Base-by-base conservation (phyloP, 805 yeast genomes). In the Monosporozyma servazzii region DNA sequence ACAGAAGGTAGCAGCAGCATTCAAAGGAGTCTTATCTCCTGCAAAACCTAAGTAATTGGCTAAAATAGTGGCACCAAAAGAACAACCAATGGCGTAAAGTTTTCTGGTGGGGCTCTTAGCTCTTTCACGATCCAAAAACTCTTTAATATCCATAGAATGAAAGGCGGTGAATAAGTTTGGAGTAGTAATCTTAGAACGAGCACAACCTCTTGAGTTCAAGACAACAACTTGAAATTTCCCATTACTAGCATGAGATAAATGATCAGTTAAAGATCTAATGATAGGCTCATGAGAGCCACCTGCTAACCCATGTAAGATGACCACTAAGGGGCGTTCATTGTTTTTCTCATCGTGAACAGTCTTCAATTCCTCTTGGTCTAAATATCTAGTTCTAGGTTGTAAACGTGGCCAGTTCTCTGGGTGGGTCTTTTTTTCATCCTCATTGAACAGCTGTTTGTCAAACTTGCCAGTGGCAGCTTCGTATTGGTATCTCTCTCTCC, bases 281-380 rank as follows among this genome's bases (percentile, higher is more conserved):
- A 82, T 82, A 20, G 86, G 80, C 63, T 86, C 93, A 58, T 82
- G 86, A 15, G 88, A 81, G 1, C 95, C 95, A 53, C 93, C 91
- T 27, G 86, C 84, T 39, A 86, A 71, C 1, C 93, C 95, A 60
- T 86, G 91, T 47, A 77, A 67, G 8, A 84, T 78, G 31, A 86
- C 70, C 20, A 81, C 72, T 47, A 86, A 70, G 3, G 90, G 90
- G 53, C 72, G 74, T 3, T 55, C 61, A 29, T 62, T 60, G 9
- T 71, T 63, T 13, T 29, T 27, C 21, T 39, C 50, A 13, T 8
- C 27, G 51, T 74, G 74, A 2, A 62, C 57, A 8, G 62, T 60
- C 3, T 62, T 58, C 30, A 78, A 68, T 55, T 78, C 80, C 1
- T 65, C 63, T 1, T 75, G 75, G 25, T 77, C 71, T 53, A 81